phyloP scores from a whole-genome alignment of 805 yeast species.

The Komagataella ulmi region DNA sequence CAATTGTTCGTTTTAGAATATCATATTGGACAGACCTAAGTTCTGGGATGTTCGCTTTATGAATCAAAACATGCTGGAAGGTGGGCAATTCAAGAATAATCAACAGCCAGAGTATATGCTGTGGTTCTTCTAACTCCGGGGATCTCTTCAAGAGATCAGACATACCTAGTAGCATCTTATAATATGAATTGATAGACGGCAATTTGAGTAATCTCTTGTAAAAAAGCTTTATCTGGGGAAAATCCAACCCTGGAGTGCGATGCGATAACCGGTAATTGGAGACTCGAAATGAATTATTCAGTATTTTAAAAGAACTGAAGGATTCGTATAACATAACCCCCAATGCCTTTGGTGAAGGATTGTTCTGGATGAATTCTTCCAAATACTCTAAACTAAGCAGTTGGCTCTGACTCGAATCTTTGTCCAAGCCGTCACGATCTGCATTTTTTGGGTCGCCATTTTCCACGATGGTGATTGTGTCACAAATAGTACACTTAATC shows the following conservation, averaged over 20 bases:
- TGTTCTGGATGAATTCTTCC: slow-evolving; percentile 1
- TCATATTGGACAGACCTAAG: slow-evolving; percentile 51
- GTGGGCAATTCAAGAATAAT: slow-evolving; percentile 61
- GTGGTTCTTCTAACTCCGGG: slow-evolving; percentile 23
- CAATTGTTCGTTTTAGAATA: slow-evolving; percentile 53
- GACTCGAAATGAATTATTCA: slow-evolving; percentile 44
- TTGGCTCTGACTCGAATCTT: slow-evolving; percentile 6
- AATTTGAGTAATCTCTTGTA: slow-evolving; percentile 32
- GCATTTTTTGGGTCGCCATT: slow-evolving; percentile 3
- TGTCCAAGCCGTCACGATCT: neutral
- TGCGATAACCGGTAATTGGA: slow-evolving; percentile 10
- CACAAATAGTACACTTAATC: slow-evolving; percentile 53
- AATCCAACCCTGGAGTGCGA: slow-evolving; percentile 38
- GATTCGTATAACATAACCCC: slow-evolving; percentile 29
- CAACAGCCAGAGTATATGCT: slow-evolving; percentile 42
- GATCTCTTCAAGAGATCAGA: slow-evolving; percentile 41
- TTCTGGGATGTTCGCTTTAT: slow-evolving; percentile 24
- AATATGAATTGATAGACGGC: slow-evolving; percentile 51
- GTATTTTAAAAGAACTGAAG: slow-evolving; percentile 30
- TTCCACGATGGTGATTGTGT: slow-evolving; percentile 18
- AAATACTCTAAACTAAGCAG: slow-evolving; percentile 14
- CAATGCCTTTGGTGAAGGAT: slow-evolving; percentile 30
- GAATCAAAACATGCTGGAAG: slow-evolving; percentile 31
- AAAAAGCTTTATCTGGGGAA: slow-evolving; percentile 27
- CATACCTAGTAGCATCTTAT: slow-evolving; percentile 37